Percentiles rank a stretch among this genome's conserved stretches.
These are phyloP conservation scores for Tephrocybe rancida DNA, from an alignment of 768 basidiomycete species.

Conservation along the genomic window DNA sequence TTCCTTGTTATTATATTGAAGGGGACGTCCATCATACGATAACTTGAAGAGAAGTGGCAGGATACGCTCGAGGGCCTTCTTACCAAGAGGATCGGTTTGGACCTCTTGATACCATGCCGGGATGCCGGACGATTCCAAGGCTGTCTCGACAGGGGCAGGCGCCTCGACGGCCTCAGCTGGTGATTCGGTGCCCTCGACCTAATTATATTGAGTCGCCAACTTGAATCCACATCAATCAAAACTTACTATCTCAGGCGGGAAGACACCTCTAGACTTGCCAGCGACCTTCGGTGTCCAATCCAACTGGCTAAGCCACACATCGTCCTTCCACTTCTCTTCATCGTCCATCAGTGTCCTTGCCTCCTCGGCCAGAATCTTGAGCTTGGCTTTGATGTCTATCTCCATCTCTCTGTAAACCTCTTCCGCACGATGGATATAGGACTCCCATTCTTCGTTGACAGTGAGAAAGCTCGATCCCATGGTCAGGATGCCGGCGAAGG, in stretches of 20 bases:
- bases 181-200: conserved; percentile 4
- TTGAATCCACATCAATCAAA: not conserved
- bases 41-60: conserved; percentile 71
- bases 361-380: conserved; percentile 70
- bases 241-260: conserved; percentile 25
- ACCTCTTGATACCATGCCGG: conserved; percentile 65
- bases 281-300: conserved; percentile 94
- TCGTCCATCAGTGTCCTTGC: conserved; percentile 61
- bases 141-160: not conserved
- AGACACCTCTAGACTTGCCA: conserved; percentile 66
- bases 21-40: conserved; percentile 60
- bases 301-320: conserved; percentile 87
- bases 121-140: conserved; percentile 8
- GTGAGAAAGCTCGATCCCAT: conserved; percentile 94
- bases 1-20: conserved; percentile 53
- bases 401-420: conserved; percentile 69
- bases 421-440: conserved; percentile 81
- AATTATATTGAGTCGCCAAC: not conserved
- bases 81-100: conserved; percentile 40
- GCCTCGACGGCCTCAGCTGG: not conserved
- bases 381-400: conserved; percentile 70
- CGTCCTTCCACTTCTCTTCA: conserved; percentile 56
- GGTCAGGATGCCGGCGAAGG: conserved; percentile 85
- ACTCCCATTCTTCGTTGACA: conserved; percentile 89
- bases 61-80: conserved; percentile 47